A percentile compares a stretch with the other conserved stretches of the same genome.
Conservation (phyloP, 768 basidiomycete species). For the Lepiota brunneoincarnata region DNA sequence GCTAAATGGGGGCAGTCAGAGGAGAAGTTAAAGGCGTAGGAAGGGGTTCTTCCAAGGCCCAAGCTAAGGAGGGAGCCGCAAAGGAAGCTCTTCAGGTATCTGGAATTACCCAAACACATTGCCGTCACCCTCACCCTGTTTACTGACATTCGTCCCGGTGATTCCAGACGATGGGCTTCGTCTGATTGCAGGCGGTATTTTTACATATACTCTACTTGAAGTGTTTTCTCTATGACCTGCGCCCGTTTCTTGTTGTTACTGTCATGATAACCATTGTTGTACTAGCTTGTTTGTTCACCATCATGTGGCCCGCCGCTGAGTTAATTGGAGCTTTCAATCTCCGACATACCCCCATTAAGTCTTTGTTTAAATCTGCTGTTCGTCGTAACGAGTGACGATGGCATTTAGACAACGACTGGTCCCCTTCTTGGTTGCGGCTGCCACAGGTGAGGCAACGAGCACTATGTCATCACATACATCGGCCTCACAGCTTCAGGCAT, state of each 20-base stretch:
- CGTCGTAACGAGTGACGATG: slow-evolving; percentile 17
- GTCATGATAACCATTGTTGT: background rate
- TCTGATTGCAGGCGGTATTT: background rate
- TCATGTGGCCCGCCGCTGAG: slow-evolving; percentile 16
- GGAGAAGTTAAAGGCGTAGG: slow-evolving; percentile 48
- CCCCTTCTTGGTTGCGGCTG: slow-evolving; percentile 54
- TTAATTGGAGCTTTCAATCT: slow-evolving; percentile 12
- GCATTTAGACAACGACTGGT: slow-evolving; percentile 36
- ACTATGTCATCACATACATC: background rate
- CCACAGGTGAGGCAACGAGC: slow-evolving; percentile 44
- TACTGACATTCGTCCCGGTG: background rate
- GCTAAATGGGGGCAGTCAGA: slow-evolving; percentile 33
- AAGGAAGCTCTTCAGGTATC: slow-evolving; percentile 38
- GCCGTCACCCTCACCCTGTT: background rate
- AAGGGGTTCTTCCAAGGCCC: slow-evolving; percentile 37
- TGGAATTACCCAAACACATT: background rate
- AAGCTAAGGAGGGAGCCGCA: slow-evolving; percentile 49
- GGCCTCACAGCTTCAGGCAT: slow-evolving; percentile 39
- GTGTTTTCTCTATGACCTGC: background rate
- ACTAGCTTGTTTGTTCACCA: background rate
- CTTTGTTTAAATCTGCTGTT: background rate
- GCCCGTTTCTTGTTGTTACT: background rate
- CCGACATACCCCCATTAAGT: slow-evolving; percentile 3
- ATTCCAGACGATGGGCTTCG: slow-evolving; percentile 6
- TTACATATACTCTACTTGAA: background rate